Conservation (phyloP, 2,329 filamentous ascomycete species). For the Chaetomium sp. region DNA sequence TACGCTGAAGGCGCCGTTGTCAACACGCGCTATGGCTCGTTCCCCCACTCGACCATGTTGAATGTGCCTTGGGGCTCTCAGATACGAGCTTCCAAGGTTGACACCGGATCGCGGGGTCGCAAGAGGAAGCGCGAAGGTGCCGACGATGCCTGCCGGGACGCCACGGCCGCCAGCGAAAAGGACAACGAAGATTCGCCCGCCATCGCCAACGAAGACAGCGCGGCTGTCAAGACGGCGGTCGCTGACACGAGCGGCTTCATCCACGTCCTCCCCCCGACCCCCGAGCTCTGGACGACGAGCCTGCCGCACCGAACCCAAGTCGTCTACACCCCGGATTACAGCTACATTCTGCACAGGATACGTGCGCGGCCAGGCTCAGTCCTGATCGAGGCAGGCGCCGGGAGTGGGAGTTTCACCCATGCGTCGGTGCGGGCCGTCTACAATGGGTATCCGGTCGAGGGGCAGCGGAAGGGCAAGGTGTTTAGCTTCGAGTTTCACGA, state of each 20-base stretch:
- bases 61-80: constrained; percentile 88
- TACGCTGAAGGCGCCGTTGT: constrained; percentile 77
- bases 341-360: constrained; percentile 77
- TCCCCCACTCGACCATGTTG: constrained; percentile 77
- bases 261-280: constrained; percentile 76
- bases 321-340: constrained; percentile 85
- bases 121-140: constrained; percentile 58
- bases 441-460: constrained; percentile 63
- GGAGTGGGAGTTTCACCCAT: constrained; percentile 83
- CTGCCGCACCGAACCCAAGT: constrained; percentile 83
- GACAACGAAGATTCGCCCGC: constrained; percentile 30
- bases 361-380: constrained; percentile 71
- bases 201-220: constrained; percentile 15
- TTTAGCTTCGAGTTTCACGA: constrained; percentile 84
- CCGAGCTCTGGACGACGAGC: constrained; percentile 79
- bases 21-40: constrained; percentile 93
- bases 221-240: constrained; percentile 50
- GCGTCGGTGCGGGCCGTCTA: constrained; percentile 76
- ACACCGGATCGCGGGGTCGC: constrained; percentile 85
- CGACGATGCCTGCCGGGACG: constrained; percentile 42
- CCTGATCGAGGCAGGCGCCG: constrained; percentile 79
- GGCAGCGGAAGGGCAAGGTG: constrained; percentile 63
- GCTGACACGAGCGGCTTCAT: constrained; percentile 70
- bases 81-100: constrained; percentile 83
- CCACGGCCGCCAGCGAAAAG: constrained; percentile 41